Conservation (phyloP, 192 early-diverging fungal genomes). For the Mortierella claussenii region DNA sequence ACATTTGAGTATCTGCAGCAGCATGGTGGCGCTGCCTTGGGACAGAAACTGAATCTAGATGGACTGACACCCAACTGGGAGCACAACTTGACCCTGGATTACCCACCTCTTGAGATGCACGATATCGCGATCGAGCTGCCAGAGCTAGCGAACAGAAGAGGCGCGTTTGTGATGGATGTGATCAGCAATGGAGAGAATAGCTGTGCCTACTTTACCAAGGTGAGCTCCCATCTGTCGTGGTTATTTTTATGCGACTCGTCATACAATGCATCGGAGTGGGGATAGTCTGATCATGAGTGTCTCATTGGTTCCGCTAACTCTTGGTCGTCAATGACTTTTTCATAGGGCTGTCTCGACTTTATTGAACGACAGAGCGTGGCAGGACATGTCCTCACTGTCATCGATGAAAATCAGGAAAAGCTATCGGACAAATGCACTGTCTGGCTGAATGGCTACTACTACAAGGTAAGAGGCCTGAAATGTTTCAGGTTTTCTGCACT, state of each 20-base stretch:
- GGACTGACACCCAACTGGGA: conserved; percentile 62
- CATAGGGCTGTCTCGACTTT: conserved; percentile 56
- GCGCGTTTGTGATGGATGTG: conserved; percentile 63
- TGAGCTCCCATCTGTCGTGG: too few relatives aligned
- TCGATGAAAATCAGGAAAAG: conserved; percentile 53
- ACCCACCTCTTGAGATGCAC: conserved; percentile 40
- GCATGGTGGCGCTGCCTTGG: conserved; percentile 4
- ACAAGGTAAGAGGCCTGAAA: conserved; percentile 37
- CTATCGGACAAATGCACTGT: conserved; percentile 34
- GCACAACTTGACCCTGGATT: conserved; percentile 20
- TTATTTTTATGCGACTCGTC: too few relatives aligned
- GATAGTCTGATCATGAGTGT: too few relatives aligned
- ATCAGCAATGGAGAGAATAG: conserved; percentile 58
- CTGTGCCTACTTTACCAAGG: conserved; percentile 58
- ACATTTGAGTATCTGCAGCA: conserved; percentile 55
- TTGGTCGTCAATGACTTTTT: not conserved
- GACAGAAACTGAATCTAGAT: conserved; percentile 49
- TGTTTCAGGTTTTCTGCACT: not conserved
- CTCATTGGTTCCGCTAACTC: too few relatives aligned
- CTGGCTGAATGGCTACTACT: conserved; percentile 55
- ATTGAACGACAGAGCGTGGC: conserved; percentile 54
- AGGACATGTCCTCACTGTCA: conserved; percentile 57
- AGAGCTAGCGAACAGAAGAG: conserved; percentile 52
- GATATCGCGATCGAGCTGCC: conserved; percentile 33
- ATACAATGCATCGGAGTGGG: too few relatives aligned